These are phyloP conservation scores for Oryza brachyantha DNA, from an alignment of 176 grass and related monocot genomes.

Conservation along the genomic window DNA sequence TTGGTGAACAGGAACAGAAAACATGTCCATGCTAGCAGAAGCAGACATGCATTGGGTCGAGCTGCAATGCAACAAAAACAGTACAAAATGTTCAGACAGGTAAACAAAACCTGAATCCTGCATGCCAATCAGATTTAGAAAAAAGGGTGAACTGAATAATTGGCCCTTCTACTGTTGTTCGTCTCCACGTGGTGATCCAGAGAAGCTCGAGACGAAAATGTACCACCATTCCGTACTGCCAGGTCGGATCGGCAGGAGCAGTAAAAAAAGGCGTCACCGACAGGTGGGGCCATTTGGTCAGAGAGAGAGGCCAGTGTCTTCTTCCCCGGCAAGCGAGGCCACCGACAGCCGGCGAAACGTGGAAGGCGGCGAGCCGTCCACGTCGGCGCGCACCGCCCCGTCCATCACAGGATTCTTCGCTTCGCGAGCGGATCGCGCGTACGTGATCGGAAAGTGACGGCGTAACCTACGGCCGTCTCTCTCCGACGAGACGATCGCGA, in stretches of 20 bases:
- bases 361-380: neutral
- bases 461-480: slow-evolving; percentile 24
- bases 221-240: neutral
- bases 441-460: slow-evolving; percentile 51
- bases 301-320: neutral
- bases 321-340: neutral
- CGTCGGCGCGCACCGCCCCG: neutral
- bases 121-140: neutral
- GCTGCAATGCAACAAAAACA: too few relatives aligned
- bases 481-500: neutral
- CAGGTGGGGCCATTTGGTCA: neutral
- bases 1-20: neutral
- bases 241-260: neutral
- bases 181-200: neutral
- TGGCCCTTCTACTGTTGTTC: neutral
- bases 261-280: neutral
- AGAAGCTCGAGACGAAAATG: neutral
- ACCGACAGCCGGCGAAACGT: slow-evolving; percentile 41
- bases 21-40: neutral
- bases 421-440: neutral
- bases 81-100: neutral
- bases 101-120: neutral
- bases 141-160: neutral
- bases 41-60: neutral
- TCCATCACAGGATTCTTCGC: neutral